Conservation (phyloP, 2,329 filamentous ascomycete genomes). For the Pochonia chlamydosporia region DNA sequence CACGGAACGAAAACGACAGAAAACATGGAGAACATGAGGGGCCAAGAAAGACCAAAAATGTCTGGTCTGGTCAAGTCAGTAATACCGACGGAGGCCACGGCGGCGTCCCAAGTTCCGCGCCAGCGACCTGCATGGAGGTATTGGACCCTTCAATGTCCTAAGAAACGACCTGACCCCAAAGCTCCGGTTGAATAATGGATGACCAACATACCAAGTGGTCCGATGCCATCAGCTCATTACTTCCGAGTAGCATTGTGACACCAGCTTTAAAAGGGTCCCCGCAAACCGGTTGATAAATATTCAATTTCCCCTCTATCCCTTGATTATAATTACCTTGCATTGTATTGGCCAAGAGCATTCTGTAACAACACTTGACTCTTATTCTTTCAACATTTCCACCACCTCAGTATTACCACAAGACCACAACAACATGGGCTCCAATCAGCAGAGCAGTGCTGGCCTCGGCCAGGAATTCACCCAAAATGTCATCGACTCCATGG, state of each 20-base stretch:
- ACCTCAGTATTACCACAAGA: background rate
- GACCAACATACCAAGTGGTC: background rate
- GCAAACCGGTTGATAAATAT: background rate
- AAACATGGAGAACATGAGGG: too few species aligned
- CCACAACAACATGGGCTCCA: background rate
- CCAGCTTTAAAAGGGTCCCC: background rate
- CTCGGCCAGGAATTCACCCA: constrained; percentile 57
- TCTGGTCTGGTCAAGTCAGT: background rate
- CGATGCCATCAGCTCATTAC: too few species aligned
- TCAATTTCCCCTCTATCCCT: background rate
- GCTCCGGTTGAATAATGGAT: background rate
- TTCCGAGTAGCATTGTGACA: background rate
- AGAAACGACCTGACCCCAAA: too few species aligned
- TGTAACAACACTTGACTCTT: background rate
- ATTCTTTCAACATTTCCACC: background rate
- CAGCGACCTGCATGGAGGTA: too few species aligned
- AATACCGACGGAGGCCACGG: background rate
- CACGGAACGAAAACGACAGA: background rate
- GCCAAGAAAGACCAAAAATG: too few species aligned
- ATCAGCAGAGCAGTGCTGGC: constrained; percentile 11
- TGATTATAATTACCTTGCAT: background rate
- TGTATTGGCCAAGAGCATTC: background rate
- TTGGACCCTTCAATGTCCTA: too few species aligned
- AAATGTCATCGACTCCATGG: constrained; percentile 67
- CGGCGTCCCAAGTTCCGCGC: too few species aligned